Evolutionary conservation across 2,329 filamentous ascomycete species (phyloP).

Genomic region (Sphaerulina populicola): DNA sequence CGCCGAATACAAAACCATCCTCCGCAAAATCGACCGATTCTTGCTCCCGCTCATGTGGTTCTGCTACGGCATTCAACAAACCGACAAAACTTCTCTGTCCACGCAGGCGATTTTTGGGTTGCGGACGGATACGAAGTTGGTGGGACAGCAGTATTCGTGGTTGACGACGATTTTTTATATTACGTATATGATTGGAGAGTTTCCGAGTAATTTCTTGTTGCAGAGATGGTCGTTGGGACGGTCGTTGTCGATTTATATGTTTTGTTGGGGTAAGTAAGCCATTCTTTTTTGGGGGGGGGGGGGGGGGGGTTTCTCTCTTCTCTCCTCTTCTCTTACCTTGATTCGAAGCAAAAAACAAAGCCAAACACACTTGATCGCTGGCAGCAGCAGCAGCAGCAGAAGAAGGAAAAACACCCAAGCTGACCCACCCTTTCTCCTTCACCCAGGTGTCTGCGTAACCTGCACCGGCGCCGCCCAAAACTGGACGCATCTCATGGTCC

Average conservation of each 20-base stretch:
- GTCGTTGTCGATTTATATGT: constrained; percentile 34
- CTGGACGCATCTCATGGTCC: constrained; percentile 32
- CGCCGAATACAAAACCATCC: constrained; percentile 24
- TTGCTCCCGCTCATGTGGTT: constrained; percentile 43
- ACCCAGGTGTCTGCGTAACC: constrained; percentile 25
- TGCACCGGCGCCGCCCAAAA: constrained; percentile 29
- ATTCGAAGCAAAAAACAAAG: neutral
- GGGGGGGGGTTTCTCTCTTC: neutral
- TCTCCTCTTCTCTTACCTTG: neutral
- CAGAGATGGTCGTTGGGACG: constrained; percentile 33
- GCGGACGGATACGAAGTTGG: constrained; percentile 39
- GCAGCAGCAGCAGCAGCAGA: no score
- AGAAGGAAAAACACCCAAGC: no score
- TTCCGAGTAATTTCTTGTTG: constrained; percentile 32
- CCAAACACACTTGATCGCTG: no score
- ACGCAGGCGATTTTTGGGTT: constrained; percentile 44
- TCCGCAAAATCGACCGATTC: constrained; percentile 39
- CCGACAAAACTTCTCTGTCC: constrained; percentile 38
- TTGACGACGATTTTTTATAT: constrained; percentile 40
- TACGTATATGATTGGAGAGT: constrained; percentile 35
- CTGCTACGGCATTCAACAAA: constrained; percentile 45
- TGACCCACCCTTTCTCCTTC: no score
- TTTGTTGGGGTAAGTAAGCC: constrained; percentile 25
- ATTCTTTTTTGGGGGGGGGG: no score
- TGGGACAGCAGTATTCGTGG: constrained; percentile 36